These are phyloP conservation scores for Raffaelea deltoideospora DNA, from an alignment of 2,329 filamentous ascomycete genomes.

Conservation along the genomic window DNA sequence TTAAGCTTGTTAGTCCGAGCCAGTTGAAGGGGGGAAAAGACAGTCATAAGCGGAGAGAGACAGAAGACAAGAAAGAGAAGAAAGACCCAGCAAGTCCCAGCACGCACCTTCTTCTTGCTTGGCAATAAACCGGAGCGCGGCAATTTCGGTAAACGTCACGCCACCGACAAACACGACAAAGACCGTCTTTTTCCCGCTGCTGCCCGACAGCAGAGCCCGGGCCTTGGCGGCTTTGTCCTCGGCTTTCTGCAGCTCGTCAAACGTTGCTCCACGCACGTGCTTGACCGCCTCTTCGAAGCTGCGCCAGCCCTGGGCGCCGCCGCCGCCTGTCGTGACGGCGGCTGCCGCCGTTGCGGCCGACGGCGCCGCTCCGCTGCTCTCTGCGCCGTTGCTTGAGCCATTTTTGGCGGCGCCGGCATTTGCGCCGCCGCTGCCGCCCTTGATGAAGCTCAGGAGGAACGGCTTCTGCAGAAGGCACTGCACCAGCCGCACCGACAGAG, in stretches of 20 bases:
- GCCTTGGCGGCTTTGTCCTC: constrained; percentile 88
- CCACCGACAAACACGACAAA: constrained; percentile 98
- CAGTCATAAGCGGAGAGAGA: neutral
- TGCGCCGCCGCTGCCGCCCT: constrained; percentile 28
- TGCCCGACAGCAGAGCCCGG: constrained; percentile 64
- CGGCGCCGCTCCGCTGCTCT: constrained; percentile 15
- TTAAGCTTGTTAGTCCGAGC: constrained; percentile 1
- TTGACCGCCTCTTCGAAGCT: constrained; percentile 89
- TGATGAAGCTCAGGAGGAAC: constrained; percentile 56
- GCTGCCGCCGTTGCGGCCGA: constrained; percentile 12
- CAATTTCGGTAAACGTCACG: constrained; percentile 90
- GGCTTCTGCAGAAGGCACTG: constrained; percentile 90
- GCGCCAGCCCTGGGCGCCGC: constrained; percentile 65
- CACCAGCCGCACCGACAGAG: constrained; percentile 76
- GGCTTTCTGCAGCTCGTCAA: constrained; percentile 83
- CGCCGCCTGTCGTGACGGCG: constrained; percentile 19
- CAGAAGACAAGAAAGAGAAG: constrained; percentile 1
- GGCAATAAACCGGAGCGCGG: constrained; percentile 80
- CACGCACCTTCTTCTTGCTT: constrained; percentile 58
- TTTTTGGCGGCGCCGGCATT: too few species aligned
- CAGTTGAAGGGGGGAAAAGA: neutral
- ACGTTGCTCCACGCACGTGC: constrained; percentile 73
- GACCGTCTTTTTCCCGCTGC: constrained; percentile 63
- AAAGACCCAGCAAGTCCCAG: neutral
- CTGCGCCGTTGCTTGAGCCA: constrained; percentile 19